Evolutionary conservation across 2,329 filamentous ascomycete species (phyloP).

Genomic region (Exophiala xenobiotica): DNA sequence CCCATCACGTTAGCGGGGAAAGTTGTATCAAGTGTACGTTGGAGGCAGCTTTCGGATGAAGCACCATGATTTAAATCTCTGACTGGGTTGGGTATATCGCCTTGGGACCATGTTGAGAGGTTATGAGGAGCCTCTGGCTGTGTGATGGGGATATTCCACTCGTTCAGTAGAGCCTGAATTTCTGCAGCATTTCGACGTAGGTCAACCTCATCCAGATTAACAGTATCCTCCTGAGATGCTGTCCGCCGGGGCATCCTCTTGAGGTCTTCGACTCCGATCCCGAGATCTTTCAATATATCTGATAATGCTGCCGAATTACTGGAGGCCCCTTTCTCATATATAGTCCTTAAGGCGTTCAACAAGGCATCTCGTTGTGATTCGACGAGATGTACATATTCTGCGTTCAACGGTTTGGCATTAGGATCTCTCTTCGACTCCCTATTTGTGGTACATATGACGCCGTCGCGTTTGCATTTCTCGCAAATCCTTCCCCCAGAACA

Average conservation of each 20-base stretch:
- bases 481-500: slow-evolving; percentile 10
- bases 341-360: background rate
- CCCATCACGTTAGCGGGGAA: too few relatives aligned
- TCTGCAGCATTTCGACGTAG: slow-evolving; percentile 4
- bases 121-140: background rate
- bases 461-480: slow-evolving; percentile 8
- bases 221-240: background rate
- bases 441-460: background rate
- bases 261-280: background rate
- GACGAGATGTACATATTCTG: slow-evolving; percentile 17
- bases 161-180: background rate
- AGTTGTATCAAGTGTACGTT: too few relatives aligned
- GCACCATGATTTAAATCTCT: too few relatives aligned
- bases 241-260: background rate
- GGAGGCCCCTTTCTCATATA: background rate
- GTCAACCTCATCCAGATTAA: background rate
- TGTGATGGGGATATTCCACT: background rate
- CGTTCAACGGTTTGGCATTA: slow-evolving; percentile 5
- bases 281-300: background rate
- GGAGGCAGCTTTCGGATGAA: too few relatives aligned
- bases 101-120: background rate
- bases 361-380: slow-evolving; percentile 15
- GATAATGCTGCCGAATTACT: background rate
- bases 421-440: slow-evolving; percentile 5
- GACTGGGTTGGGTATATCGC: background rate